Conservation (phyloP, 805 yeast genomes). For the Deakozyma indianensis region DNA sequence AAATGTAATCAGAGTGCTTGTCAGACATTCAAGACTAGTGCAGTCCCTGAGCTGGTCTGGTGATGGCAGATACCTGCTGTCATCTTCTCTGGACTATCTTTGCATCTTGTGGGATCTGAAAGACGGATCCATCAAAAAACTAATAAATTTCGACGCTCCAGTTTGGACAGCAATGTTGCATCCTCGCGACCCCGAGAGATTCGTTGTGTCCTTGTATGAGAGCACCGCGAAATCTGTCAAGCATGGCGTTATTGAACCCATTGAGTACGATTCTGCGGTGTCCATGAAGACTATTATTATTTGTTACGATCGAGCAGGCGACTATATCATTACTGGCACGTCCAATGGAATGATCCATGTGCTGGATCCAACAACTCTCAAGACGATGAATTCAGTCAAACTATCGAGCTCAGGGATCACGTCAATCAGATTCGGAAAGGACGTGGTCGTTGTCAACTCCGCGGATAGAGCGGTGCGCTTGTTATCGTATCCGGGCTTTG, state of each 20-base stretch:
- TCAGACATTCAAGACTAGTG: constrained; percentile 58
- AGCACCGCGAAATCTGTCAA: constrained; percentile 43
- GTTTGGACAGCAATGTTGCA: constrained; percentile 55
- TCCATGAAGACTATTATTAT: constrained; percentile 28
- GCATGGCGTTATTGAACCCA: constrained; percentile 10
- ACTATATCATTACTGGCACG: constrained; percentile 56
- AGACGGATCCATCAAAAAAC: constrained; percentile 26
- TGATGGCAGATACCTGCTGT: constrained; percentile 53
- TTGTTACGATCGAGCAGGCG: constrained; percentile 38
- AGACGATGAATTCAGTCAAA: constrained; percentile 34
- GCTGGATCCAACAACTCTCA: constrained; percentile 10
- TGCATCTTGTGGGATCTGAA: constrained; percentile 68
- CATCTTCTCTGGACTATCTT: constrained; percentile 72
- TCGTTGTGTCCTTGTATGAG: constrained; percentile 54
- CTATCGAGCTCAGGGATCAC: constrained; percentile 57
- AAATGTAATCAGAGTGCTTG: constrained; percentile 40
- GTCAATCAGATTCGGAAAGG: constrained; percentile 60
- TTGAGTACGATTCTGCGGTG: neutral
- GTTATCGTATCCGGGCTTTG: constrained; percentile 28
- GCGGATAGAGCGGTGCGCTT: constrained; percentile 21
- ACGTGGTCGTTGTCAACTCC: constrained; percentile 16
- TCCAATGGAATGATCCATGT: constrained; percentile 66
- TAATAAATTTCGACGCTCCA: constrained; percentile 47
- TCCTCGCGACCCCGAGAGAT: constrained; percentile 31
- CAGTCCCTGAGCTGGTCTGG: constrained; percentile 61